Evolutionary conservation across 2,329 filamentous ascomycete species (phyloP).

Genomic region (Cyphellophora attinorum): DNA sequence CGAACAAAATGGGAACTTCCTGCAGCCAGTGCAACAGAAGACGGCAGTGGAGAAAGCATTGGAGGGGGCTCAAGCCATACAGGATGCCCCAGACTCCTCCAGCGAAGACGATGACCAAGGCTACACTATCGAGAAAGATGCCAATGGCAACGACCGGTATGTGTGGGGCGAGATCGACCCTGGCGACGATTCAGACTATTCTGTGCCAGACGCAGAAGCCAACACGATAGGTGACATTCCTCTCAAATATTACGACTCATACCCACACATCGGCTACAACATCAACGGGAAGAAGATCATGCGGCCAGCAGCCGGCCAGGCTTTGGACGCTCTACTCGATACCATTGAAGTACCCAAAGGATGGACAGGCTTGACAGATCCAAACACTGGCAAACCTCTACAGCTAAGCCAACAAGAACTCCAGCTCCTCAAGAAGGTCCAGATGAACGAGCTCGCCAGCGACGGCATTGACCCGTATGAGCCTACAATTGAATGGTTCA

Average conservation of each 20-base stretch:
- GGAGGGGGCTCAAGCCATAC: conserved; percentile 20
- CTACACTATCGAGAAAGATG: conserved; percentile 61
- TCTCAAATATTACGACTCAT: conserved; percentile 89
- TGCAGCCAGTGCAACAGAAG: conserved; percentile 2
- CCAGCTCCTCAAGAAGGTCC: conserved; percentile 77
- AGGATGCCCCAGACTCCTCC: conserved; percentile 24
- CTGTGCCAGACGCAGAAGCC: conserved; percentile 63
- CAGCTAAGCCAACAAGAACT: conserved; percentile 81
- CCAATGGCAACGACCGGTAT: conserved; percentile 83
- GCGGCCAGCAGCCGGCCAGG: conserved; percentile 87
- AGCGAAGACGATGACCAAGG: conserved; percentile 37
- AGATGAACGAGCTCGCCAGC: conserved; percentile 77
- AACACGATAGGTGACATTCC: conserved; percentile 97
- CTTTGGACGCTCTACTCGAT: conserved; percentile 84
- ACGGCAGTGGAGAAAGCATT: conserved; percentile 1
- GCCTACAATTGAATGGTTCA: conserved; percentile 91
- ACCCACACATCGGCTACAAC: conserved; percentile 96
- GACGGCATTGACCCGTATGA: conserved; percentile 92
- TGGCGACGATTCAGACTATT: conserved; percentile 92
- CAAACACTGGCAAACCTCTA: conserved; percentile 83
- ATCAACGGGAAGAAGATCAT: conserved; percentile 98
- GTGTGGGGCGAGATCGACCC: conserved; percentile 90
- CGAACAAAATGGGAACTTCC: conserved; percentile 2
- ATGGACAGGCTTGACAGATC: conserved; percentile 93
- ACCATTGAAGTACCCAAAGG: conserved; percentile 95